phyloP scores from a whole-genome alignment of 352 stramenopile genomes.

The Pythium biforme region DNA sequence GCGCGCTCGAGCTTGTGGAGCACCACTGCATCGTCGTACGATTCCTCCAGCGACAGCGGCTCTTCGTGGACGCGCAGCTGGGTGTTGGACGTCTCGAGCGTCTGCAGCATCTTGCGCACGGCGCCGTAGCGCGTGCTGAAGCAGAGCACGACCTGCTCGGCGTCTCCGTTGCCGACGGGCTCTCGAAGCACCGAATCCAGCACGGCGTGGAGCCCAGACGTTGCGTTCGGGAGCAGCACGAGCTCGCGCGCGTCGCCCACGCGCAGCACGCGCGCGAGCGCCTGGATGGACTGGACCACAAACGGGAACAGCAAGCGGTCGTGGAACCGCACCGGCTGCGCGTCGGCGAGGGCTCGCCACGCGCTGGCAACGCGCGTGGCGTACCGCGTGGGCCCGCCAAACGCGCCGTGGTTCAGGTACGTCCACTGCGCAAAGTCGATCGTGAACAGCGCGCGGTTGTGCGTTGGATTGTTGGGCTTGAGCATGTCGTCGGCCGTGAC shows the following conservation, averaged over 20 bases:
- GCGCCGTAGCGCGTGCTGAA: conserved; percentile 90
- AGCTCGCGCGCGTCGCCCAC: conserved; percentile 49
- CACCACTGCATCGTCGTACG: conserved; percentile 54
- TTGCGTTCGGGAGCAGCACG: conserved; percentile 89
- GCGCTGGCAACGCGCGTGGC: conserved; percentile 59
- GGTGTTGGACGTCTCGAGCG: conserved; percentile 24
- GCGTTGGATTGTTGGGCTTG: not conserved
- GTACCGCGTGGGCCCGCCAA: conserved; percentile 76
- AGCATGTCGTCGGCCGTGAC: conserved; percentile 13
- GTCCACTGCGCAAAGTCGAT: conserved; percentile 73
- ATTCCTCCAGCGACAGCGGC: conserved; percentile 61
- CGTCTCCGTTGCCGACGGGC: not conserved
- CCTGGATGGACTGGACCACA: conserved; percentile 75
- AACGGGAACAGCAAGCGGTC: conserved; percentile 91
- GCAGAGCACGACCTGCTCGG: conserved; percentile 51
- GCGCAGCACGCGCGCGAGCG: conserved; percentile 69
- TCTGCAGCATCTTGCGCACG: conserved; percentile 91
- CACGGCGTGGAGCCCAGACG: conserved; percentile 87
- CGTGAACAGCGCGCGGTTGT: conserved; percentile 49
- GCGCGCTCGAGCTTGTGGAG: conserved; percentile 35
- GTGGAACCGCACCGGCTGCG: conserved; percentile 90
- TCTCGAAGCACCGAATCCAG: conserved; percentile 44
- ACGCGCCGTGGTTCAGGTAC: conserved; percentile 95
- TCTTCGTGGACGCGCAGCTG: conserved; percentile 50
- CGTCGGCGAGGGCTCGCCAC: conserved; percentile 84